Conservation (phyloP, 164 flowering plant genomes). For the Berberis thunbergii region DNA sequence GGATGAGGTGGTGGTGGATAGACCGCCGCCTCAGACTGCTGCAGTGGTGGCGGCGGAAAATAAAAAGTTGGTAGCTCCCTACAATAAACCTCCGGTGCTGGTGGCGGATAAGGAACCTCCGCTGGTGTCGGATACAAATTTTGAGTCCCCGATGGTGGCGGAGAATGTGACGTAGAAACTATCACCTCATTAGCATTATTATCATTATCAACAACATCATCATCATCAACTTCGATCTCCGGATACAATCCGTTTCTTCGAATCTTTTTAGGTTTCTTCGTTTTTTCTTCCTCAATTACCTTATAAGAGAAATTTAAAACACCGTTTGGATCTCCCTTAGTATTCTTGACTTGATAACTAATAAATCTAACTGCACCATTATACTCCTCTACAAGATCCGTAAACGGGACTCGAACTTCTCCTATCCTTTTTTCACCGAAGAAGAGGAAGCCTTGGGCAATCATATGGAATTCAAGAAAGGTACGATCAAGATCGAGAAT, state of each 20-base stretch:
- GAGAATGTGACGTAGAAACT: too few species aligned
- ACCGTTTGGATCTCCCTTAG: slow-evolving; percentile 46
- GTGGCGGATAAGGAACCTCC: too few species aligned
- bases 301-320: slow-evolving; percentile 41
- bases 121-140: too few species aligned
- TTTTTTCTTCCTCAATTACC: slow-evolving; percentile 5
- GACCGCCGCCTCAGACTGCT: too few species aligned
- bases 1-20: too few species aligned
- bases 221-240: background rate
- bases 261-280: background rate
- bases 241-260: background rate
- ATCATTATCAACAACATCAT: background rate
- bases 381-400: slow-evolving; percentile 22
- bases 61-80: too few species aligned
- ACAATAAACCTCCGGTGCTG: too few species aligned
- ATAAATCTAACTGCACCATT: slow-evolving; percentile 27
- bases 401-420: slow-evolving; percentile 40
- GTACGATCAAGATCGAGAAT: slow-evolving; percentile 8
- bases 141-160: too few species aligned
- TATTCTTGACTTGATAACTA: slow-evolving; percentile 34
- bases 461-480: slow-evolving; percentile 33
- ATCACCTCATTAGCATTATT: too few species aligned
- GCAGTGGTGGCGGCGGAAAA: too few species aligned
- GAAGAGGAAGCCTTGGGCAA: slow-evolving; percentile 9
- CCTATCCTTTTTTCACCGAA: slow-evolving; percentile 40